Evolutionary conservation across 2,329 filamentous ascomycete species (phyloP).

Genomic region (Claviceps quebecensis): DNA sequence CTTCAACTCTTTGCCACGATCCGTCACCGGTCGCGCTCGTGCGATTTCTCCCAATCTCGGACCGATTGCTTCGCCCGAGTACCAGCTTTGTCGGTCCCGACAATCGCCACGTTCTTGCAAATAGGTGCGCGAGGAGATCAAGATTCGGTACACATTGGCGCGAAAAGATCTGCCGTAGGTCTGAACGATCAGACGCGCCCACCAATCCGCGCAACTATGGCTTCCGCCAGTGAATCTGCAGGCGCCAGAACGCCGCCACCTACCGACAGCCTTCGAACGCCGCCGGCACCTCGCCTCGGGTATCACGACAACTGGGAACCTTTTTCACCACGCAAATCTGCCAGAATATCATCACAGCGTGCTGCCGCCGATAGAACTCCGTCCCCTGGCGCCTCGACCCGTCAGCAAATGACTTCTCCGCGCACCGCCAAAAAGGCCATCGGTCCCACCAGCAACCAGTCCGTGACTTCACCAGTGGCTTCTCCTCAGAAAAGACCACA

Average conservation of each 20-base stretch:
- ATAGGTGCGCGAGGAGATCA: neutral
- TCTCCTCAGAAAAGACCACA: slow-evolving; percentile 39
- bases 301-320: slow-evolving; percentile 57
- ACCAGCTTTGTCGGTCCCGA: slow-evolving; percentile 8
- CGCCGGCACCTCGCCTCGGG: slow-evolving; percentile 54
- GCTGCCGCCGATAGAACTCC: slow-evolving; percentile 37
- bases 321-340: slow-evolving; percentile 57
- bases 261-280: slow-evolving; percentile 44
- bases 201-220: slow-evolving; percentile 14
- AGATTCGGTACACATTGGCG: neutral
- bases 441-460: slow-evolving; percentile 13
- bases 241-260: slow-evolving; percentile 42
- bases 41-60: neutral
- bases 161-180: slow-evolving; percentile 5
- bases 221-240: slow-evolving; percentile 7
- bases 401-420: slow-evolving; percentile 18
- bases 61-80: slow-evolving; percentile 5
- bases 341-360: slow-evolving; percentile 46
- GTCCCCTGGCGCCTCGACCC: slow-evolving; percentile 30
- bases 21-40: neutral
- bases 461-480: slow-evolving; percentile 27
- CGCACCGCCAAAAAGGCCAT: slow-evolving; percentile 19
- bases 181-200: neutral
- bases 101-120: slow-evolving; percentile 2
- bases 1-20: neutral